Evolutionary conservation across 257 asterid species (phyloP).

Genomic region (Solanum bulbocastanum): DNA sequence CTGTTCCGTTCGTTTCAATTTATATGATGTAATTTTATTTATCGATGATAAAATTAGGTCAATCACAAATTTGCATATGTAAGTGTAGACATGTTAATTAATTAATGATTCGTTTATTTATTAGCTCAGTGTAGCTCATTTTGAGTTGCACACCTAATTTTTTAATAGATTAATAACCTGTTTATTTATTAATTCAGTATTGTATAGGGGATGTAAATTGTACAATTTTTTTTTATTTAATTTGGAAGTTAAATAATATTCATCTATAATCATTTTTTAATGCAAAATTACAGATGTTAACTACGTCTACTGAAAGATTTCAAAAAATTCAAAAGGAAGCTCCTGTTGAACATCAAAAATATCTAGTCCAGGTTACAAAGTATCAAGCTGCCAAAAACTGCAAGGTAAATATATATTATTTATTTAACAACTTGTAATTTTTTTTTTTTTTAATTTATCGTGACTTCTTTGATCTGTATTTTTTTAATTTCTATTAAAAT

Average conservation of each 20-base stretch:
- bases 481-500: rapidly evolving
- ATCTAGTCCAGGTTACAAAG: conserved; percentile 73
- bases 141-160: neutral
- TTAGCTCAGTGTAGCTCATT: neutral
- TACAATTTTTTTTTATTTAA: neutral
- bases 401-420: conserved; percentile 33
- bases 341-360: conserved; percentile 41
- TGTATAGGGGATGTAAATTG: neutral
- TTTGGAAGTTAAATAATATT: neutral
- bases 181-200: neutral
- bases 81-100: neutral
- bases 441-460: neutral
- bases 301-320: conserved; percentile 67
- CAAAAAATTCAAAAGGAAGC: conserved; percentile 77
- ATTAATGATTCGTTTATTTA: neutral
- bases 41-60: neutral
- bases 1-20: neutral
- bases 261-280: neutral
- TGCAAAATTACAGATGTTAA: conserved; percentile 55
- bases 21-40: neutral
- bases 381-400: conserved; percentile 81
- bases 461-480: neutral
- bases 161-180: neutral
- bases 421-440: neutral
- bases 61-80: neutral